Evolutionary conservation across 768 basidiomycete species (phyloP).

Genomic region (Termitomyces sp.): DNA sequence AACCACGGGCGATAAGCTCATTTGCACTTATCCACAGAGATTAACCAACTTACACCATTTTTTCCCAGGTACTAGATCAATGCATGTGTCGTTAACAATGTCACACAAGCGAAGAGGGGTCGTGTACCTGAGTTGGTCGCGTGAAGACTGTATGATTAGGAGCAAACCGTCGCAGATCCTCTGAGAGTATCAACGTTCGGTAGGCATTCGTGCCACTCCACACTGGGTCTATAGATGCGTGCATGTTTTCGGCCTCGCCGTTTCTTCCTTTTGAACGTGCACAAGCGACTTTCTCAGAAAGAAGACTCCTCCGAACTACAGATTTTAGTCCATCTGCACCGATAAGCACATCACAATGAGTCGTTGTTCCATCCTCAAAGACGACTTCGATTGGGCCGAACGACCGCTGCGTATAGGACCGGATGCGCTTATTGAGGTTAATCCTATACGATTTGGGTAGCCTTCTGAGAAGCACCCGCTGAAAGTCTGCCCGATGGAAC

Average conservation of each 20-base stretch:
- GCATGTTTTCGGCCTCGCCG: conserved; percentile 34
- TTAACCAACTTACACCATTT: conserved; percentile 29
- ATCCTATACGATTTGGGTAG: conserved; percentile 42
- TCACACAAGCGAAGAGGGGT: background rate
- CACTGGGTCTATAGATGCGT: conserved; percentile 41
- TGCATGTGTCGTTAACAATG: background rate
- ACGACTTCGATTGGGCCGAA: conserved; percentile 40
- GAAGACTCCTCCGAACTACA: conserved; percentile 36
- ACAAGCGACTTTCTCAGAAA: conserved; percentile 31
- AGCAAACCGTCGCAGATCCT: conserved; percentile 33
- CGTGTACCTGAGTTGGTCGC: conserved; percentile 43
- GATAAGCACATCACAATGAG: conserved; percentile 60
- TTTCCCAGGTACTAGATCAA: conserved; percentile 53
- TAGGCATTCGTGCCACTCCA: conserved; percentile 62
- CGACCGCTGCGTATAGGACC: conserved; percentile 44
- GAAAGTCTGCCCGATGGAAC: conserved; percentile 68
- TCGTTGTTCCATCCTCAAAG: conserved; percentile 58
- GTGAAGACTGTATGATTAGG: conserved; percentile 46
- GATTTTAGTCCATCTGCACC: conserved; percentile 71
- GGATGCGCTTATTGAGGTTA: conserved; percentile 54
- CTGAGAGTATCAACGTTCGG: conserved; percentile 52
- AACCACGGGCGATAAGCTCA: background rate
- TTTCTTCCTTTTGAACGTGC: conserved; percentile 28
- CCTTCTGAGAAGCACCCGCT: conserved; percentile 46
- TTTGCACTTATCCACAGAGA: background rate